Evolutionary conservation across 495 filamentous ascomycete genomes (phyloP), one percentile per base, ranked within the genome.

Genomic region (Tuber calosporum): DNA sequence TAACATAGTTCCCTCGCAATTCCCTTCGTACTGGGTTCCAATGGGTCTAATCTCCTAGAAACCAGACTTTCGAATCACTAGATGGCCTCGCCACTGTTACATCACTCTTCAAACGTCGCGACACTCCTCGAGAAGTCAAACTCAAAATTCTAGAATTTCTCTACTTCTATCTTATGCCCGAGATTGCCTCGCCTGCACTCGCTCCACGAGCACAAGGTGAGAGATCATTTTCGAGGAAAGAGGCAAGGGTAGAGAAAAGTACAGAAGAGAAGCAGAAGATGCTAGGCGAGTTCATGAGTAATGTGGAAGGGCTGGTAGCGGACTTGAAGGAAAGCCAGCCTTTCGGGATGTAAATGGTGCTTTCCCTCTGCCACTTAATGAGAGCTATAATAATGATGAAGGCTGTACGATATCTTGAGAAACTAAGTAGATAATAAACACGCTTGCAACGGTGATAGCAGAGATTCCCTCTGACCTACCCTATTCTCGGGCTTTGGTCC

Each of bases 151-250:
- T 97, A 73, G 95, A 99, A 81, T 97, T 99, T 82, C 84, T 99
- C 7, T 97, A 98, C 83, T 97, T 97, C 83, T 99, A 98, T 83
- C 88, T 99, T 68, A 97, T 97, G 90, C 93, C 94, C 40, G 95
- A 98, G 83, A 89, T 87, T 72, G 85, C 85, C 0, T 86, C 88
- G 75, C 72, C 80, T 38, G 79, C 76, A 38, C 77, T 75, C 58
- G 66, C 74, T 58, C 72, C 79, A 17, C 82, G 22, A 83, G 68
- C 71, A 79, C 71, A 81, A 82, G 62, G 81, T 83, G 81, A 84
- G 83, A 75, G 79, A 81, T 72, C 83, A 85, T 77, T 80, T 11
- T 74, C 67, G 77, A 82, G 77, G 83, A 72, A 79, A 79, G 74
- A 83, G 66, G 74, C 80, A 70, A 81, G 79, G 43, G 83, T 82